Evolutionary conservation across 1,139 yeast species (phyloP).

Genomic region (Blastobotrys capitulatus): DNA sequence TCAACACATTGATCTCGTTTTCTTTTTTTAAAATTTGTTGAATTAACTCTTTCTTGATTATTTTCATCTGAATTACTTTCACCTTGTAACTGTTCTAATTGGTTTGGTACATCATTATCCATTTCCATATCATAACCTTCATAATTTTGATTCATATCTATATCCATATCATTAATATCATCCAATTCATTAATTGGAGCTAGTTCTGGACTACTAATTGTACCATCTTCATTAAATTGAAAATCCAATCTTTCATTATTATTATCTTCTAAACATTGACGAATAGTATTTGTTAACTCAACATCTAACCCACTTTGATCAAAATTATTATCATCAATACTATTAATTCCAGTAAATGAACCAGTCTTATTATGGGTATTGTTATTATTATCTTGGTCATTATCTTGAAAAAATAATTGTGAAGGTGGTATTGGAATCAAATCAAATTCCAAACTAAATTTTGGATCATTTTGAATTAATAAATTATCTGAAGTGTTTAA

Average conservation of each 20-base stretch:
- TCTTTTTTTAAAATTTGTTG: no score
- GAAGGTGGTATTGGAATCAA: conserved; percentile 13
- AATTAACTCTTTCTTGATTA: no score
- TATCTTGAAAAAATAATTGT: background rate
- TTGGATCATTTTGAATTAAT: conserved; percentile 7
- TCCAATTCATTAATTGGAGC: background rate
- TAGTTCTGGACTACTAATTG: background rate
- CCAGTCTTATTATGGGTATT: background rate
- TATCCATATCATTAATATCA: background rate
- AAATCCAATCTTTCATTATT: conserved; percentile 4
- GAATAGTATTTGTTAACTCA: conserved; percentile 15
- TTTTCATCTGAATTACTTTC: no score
- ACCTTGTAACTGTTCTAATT: no score
- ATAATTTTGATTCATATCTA: background rate
- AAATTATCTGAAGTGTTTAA: background rate
- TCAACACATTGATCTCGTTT: no score
- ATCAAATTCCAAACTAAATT: conserved; percentile 12
- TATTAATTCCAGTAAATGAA: no score
- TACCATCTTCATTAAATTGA: conserved; percentile 4
- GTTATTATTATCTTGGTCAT: no score
- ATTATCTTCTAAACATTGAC: background rate
- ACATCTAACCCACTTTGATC: background rate
- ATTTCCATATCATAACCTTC: background rate
- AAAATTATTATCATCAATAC: no score
- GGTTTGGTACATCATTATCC: background rate